These are phyloP conservation scores for Eutreptiella sp. DNA, from an alignment of 208 protist species.

Conservation along the genomic window DNA sequence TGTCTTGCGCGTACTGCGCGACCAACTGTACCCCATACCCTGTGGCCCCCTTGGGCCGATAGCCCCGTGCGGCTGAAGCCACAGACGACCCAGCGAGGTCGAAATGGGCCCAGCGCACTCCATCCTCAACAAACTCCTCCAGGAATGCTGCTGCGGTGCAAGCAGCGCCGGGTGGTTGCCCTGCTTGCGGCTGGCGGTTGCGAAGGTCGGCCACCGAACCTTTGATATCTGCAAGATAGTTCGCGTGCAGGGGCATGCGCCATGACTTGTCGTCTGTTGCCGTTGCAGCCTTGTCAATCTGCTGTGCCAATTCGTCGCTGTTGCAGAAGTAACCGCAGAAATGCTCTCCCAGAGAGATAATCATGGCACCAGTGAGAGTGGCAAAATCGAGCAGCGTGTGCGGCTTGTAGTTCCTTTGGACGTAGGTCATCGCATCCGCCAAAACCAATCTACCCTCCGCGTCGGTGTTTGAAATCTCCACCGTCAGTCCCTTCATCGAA, in stretches of 20 bases:
- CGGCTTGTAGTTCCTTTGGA: not conserved
- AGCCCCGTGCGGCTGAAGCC: conserved; percentile 26
- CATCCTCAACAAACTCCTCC: not conserved
- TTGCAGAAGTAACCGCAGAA: not conserved
- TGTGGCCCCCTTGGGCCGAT: conserved; percentile 55
- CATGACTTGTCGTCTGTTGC: not conserved
- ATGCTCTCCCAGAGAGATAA: not conserved
- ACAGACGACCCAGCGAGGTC: not conserved
- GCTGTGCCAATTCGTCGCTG: not conserved
- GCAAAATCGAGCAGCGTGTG: not conserved
- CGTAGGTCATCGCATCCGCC: not conserved
- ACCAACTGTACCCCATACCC: conserved; percentile 72
- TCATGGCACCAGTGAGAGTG: not conserved
- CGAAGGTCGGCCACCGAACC: not conserved
- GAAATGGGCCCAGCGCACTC: not conserved
- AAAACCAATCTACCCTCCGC: not conserved
- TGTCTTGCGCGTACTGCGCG: conserved; percentile 63
- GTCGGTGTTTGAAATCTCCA: not conserved
- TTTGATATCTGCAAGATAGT: not conserved
- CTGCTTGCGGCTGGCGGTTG: too few relatives aligned
- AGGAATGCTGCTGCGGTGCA: not conserved
- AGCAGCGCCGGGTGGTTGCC: too few relatives aligned
- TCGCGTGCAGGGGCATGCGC: not conserved
- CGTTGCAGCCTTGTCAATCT: not conserved
- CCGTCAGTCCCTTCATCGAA: not conserved